A percentile compares a stretch with the other conserved stretches of the same genome.
Conservation (phyloP, 257 asterid genomes). For the Galeopsis tetrahit region DNA sequence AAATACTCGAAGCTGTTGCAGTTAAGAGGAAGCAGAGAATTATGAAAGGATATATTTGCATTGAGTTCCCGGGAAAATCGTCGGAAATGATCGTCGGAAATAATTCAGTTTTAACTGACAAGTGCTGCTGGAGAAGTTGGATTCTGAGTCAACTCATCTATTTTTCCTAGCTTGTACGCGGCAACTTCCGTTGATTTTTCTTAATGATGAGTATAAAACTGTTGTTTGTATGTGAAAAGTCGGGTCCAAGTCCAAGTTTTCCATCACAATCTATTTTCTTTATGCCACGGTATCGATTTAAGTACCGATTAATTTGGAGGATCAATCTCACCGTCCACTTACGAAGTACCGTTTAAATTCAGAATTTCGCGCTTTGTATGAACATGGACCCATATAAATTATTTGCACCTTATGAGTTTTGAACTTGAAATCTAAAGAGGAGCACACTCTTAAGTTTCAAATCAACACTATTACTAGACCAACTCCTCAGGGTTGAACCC, state of each 20-base stretch:
- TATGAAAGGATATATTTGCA: slow-evolving; percentile 6
- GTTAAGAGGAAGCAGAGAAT: slow-evolving; percentile 22
- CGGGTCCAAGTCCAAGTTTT: background rate
- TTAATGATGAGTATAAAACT: background rate
- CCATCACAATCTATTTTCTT: too few species aligned
- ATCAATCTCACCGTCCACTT: too few species aligned
- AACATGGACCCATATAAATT: too few species aligned
- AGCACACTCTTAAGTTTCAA: too few species aligned
- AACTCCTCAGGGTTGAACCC: too few species aligned
- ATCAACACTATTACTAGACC: too few species aligned
- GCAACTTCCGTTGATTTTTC: background rate
- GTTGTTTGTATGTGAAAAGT: background rate
- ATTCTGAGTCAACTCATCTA: background rate
- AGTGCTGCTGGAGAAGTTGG: background rate
- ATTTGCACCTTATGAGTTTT: too few species aligned
- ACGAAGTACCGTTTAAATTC: too few species aligned
- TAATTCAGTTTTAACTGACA: background rate
- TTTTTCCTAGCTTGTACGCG: background rate
- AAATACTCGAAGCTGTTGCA: background rate
- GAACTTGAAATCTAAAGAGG: too few species aligned
- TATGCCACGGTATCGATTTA: too few species aligned
- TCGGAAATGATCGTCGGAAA: background rate
- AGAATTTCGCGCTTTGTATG: too few species aligned
- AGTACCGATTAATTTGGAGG: too few species aligned
- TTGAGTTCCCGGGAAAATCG: background rate